Percentiles rank a stretch among this genome's conserved stretches.
Evolutionary conservation across 78 protist species (phyloP).

Genomic region (Dictyostelium purpureum): DNA sequence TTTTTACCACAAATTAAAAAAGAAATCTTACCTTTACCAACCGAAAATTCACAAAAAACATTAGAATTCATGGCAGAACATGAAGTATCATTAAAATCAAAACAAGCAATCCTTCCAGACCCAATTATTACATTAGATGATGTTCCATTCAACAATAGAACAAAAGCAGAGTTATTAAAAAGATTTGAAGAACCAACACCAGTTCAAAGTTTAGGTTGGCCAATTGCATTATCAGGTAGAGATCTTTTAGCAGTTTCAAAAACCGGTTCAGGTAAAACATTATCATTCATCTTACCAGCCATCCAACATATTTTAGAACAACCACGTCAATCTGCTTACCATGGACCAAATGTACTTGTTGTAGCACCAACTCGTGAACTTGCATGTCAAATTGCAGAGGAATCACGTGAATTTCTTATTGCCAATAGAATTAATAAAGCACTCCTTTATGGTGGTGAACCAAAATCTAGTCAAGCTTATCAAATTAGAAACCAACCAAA

Average conservation of each 20-base stretch:
- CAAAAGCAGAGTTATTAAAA: background rate
- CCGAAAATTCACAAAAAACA: background rate
- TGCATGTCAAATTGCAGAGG: conserved; percentile 90
- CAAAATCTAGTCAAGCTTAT: conserved; percentile 87
- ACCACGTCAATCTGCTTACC: conserved; percentile 28
- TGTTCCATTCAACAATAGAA: background rate
- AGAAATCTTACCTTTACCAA: background rate
- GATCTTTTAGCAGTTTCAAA: conserved; percentile 95
- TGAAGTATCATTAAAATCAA: background rate
- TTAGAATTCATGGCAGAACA: background rate
- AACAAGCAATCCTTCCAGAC: background rate
- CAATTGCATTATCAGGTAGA: conserved; percentile 86
- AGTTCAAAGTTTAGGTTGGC: conserved; percentile 69
- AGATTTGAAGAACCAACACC: conserved; percentile 53
- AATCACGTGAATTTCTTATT: conserved; percentile 29
- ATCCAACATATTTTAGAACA: conserved; percentile 92
- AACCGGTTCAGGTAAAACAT: conserved; percentile 98
- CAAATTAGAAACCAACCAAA: conserved; percentile 90
- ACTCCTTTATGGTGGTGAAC: conserved; percentile 23
- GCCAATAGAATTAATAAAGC: background rate
- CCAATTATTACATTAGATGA: background rate
- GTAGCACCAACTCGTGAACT: conserved; percentile 98
- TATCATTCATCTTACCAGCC: conserved; percentile 95
- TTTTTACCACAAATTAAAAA: conserved; percentile 8
- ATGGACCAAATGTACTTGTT: conserved; percentile 74